A percentile compares a stretch with the other conserved stretches of the same genome.
phyloP scores from a whole-genome alignment of 805 yeast genomes.

The Cyberlindnera lachancei region DNA sequence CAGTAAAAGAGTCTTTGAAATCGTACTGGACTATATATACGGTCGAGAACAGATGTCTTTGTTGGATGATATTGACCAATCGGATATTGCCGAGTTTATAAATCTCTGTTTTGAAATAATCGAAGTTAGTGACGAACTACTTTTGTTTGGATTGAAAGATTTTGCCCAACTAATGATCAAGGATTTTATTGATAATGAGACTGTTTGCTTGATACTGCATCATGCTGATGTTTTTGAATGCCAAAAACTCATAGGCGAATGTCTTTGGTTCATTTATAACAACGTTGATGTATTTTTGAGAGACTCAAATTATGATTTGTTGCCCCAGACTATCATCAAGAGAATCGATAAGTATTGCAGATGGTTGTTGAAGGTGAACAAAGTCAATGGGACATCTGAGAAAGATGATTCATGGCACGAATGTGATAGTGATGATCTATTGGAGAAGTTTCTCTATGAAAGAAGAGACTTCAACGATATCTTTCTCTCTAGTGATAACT shows the following conservation, averaged over 20 bases:
- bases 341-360: conserved; percentile 27
- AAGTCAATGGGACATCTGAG: conserved; percentile 4
- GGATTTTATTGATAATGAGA: conserved; percentile 50
- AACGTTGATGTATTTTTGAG: conserved; percentile 58
- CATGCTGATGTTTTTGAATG: conserved; percentile 49
- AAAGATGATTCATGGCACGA: conserved; percentile 24
- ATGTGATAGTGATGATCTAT: conserved; percentile 20
- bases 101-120: conserved; percentile 50
- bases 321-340: conserved; percentile 12
- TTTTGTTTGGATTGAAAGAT: conserved; percentile 51
- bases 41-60: conserved; percentile 41
- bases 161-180: conserved; percentile 54
- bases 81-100: conserved; percentile 33
- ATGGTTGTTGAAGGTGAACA: conserved; percentile 26
- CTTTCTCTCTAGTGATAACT: conserved; percentile 31
- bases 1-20: conserved; percentile 33
- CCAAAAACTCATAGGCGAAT: conserved; percentile 44
- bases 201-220: conserved; percentile 47
- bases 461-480: conserved; percentile 30
- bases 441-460: conserved; percentile 30
- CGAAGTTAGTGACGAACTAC: conserved; percentile 54
- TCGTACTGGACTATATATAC: conserved; percentile 47
- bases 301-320: conserved; percentile 17
- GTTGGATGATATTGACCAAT: conserved; percentile 23
- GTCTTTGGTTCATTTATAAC: conserved; percentile 61